phyloP scores from a whole-genome alignment of 2,329 filamentous ascomycete species.

The Exophiala viscosa region DNA sequence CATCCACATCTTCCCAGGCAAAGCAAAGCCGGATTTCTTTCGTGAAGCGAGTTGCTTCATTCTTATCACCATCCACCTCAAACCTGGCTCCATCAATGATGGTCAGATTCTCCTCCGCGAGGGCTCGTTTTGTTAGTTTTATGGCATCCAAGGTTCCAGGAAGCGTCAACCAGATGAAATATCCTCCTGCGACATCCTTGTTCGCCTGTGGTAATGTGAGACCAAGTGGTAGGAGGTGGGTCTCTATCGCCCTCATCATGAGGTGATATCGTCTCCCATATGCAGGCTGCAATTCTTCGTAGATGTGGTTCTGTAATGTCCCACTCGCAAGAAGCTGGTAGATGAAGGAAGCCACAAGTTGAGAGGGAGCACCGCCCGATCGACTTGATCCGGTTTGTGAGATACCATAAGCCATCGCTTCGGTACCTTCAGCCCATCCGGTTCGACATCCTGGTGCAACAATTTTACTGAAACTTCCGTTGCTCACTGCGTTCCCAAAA shows the following conservation, averaged over 20 bases:
- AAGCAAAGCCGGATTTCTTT: slow-evolving; percentile 65
- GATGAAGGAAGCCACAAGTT: slow-evolving; percentile 56
- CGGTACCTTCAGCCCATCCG: slow-evolving; percentile 79
- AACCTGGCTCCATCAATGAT: slow-evolving; percentile 69
- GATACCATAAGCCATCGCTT: slow-evolving; percentile 58
- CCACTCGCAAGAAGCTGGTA: slow-evolving; percentile 52
- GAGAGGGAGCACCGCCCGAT: slow-evolving; percentile 59
- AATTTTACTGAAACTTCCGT: slow-evolving; percentile 88
- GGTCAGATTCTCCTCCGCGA: slow-evolving; percentile 61
- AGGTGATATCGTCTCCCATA: slow-evolving; percentile 53
- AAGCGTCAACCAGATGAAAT: slow-evolving; percentile 77
- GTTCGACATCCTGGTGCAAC: slow-evolving; percentile 74
- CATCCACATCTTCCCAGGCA: slow-evolving; percentile 65
- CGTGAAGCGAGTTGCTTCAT: slow-evolving; percentile 53
- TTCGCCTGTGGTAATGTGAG: slow-evolving; percentile 47
- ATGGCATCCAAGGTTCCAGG: slow-evolving; percentile 52
- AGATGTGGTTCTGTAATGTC: slow-evolving; percentile 53
- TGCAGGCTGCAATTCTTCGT: slow-evolving; percentile 50
- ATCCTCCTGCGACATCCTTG: slow-evolving; percentile 65
- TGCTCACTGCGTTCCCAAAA: slow-evolving; percentile 79
- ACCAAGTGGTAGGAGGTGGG: slow-evolving; percentile 61
- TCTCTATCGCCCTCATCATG: slow-evolving; percentile 58
- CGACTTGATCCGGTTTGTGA: slow-evolving; percentile 56
- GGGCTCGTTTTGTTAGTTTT: slow-evolving; percentile 56
- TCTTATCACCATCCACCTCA: slow-evolving; percentile 57